A percentile compares a stretch with the other conserved stretches of the same genome.
phyloP scores from a whole-genome alignment of 1,139 yeast genomes.

The Protomyces arabidopsidicola region DNA sequence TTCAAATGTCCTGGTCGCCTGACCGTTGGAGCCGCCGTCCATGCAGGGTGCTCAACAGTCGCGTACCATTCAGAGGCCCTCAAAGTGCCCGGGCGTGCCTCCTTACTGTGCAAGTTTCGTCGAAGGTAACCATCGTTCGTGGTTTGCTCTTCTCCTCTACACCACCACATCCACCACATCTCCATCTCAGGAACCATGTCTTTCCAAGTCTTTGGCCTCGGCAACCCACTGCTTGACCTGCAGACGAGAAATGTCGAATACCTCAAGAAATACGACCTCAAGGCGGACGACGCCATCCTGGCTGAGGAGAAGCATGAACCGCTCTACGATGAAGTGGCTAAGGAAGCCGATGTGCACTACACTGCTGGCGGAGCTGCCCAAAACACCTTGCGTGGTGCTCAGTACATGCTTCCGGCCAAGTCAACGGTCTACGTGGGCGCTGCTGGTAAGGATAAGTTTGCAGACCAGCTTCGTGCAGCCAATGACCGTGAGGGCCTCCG shows the following conservation, averaged over 20 bases:
- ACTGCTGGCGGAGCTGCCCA: conserved; percentile 99
- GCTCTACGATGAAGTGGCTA: conserved; percentile 67
- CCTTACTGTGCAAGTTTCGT: not conserved
- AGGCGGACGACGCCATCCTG: conserved; percentile 90
- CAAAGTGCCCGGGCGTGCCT: too few species aligned
- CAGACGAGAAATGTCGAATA: conserved; percentile 57
- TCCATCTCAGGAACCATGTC: conserved; percentile 3
- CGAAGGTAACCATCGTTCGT: not conserved
- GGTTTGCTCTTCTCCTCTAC: not conserved
- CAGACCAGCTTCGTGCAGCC: conserved; percentile 75
- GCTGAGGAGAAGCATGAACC: conserved; percentile 85
- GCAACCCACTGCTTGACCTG: conserved; percentile 70
- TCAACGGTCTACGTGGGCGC: conserved; percentile 94
- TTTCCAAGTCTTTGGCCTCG: conserved; percentile 28
- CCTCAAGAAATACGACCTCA: conserved; percentile 56
- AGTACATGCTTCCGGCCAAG: conserved; percentile 73
- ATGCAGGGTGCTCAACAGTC: not conserved
- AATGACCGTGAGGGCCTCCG: conserved; percentile 82
- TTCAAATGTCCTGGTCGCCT: conserved; percentile 35
- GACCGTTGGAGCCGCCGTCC: not conserved
- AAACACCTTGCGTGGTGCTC: conserved; percentile 98
- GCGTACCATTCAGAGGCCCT: too few species aligned
- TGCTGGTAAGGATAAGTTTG: conserved; percentile 87
- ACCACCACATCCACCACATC: not conserved
- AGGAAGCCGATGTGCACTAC: conserved; percentile 56